Evolutionary conservation across 2,329 filamentous ascomycete genomes (phyloP), one percentile per base, ranked within the genome.

Genomic region (Colletotrichum spinosum): DNA sequence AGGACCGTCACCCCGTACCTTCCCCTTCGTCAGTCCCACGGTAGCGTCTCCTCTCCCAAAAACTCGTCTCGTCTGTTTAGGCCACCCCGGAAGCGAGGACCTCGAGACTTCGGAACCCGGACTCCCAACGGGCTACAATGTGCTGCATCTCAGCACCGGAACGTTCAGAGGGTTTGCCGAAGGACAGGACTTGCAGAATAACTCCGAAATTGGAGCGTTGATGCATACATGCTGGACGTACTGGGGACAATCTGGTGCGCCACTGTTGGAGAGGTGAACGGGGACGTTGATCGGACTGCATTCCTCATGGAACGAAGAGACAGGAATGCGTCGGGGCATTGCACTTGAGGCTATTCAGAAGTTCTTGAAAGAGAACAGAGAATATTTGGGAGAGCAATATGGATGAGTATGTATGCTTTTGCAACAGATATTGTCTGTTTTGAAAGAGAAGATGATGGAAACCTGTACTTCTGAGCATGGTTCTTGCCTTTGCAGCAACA

Each of bases 161-260:
- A 69, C 57, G 3, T 84, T 79, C 55, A 72, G 75, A 9, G 83
- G 83, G 0, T 73, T 77, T 54, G 74, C 73, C 1, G 57, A 68
- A 9, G 77, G 68, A 4, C 77, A 77, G 55, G 79, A 86, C 69
- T 71, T 75, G 2, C 80, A 85, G 57, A 81, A 86, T 65, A 86
- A 86, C 67, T 77, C 76, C 2, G 81, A 84, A 33, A 86, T 87
- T 57, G 84, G 84, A 1, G 79, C 79, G 0, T 68, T 86, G 68
- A 82, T 78, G 77, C 84, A 87, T 70, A 80, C 82, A 69, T 83
- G 81, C 61, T 87, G 84, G 84, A 86, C 84, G 2, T 87, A 86
- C 70, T 86, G 84, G 85, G 84, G 84, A 1, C 83, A 86, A 70
- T 84, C 80, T 25, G 83, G 84, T 3, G 84, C 83, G 6, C 83